Conservation (phyloP, 345 rosid species). For the Theobroma cacao region DNA sequence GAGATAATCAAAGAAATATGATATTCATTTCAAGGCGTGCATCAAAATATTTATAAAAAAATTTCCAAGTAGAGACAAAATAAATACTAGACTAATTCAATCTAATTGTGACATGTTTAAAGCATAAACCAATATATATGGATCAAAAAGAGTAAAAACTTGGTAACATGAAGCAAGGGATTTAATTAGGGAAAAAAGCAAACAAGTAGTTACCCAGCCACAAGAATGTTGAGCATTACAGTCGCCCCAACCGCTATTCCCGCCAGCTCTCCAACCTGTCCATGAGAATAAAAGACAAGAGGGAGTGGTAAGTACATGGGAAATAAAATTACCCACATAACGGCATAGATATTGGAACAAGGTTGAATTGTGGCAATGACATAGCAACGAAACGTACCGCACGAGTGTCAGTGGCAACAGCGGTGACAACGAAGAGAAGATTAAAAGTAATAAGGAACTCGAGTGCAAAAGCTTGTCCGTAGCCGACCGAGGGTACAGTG, state of each 20-base stretch:
- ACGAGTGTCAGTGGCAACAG: slow-evolving; percentile 96
- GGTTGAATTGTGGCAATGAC: not conserved
- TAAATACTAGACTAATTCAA: not conserved
- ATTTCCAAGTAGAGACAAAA: not conserved
- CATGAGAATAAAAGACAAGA: not conserved
- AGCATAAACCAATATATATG: not conserved
- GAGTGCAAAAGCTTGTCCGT: slow-evolving; percentile 87
- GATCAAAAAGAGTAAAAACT: not conserved
- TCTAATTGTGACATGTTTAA: not conserved
- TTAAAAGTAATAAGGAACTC: slow-evolving; percentile 91
- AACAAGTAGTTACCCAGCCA: slow-evolving; percentile 63
- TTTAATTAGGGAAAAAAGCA: not conserved
- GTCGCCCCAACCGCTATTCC: slow-evolving; percentile 99
- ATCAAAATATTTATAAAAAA: not conserved
- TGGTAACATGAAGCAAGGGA: too few relatives aligned
- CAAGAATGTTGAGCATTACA: slow-evolving; percentile 90
- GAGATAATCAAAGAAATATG: not conserved
- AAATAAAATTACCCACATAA: not conserved
- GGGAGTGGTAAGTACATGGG: not conserved
- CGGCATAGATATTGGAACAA: not conserved
- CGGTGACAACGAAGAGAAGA: slow-evolving; percentile 89
- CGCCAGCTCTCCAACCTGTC: slow-evolving; percentile 92
- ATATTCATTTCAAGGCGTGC: not conserved
- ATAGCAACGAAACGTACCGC: slow-evolving; percentile 49
- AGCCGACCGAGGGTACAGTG: slow-evolving; percentile 77